Percentiles rank a stretch among this genome's conserved stretches.
Evolutionary conservation across 2,329 filamentous ascomycete genomes (phyloP).

Genomic region (Microcyclospora pomicola): DNA sequence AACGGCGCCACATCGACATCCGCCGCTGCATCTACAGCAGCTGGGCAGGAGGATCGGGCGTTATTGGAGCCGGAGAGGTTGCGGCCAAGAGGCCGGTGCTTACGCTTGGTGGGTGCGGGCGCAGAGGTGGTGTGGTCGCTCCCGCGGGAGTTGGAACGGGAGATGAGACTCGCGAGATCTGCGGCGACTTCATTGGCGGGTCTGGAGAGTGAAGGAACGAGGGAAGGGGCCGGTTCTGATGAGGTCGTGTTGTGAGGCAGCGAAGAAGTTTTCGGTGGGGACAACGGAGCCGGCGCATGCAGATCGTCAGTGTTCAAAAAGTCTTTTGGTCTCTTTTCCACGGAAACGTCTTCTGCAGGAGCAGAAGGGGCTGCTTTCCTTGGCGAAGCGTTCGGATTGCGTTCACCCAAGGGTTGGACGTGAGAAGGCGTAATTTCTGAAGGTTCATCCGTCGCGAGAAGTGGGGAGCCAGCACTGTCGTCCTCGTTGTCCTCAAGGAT

Average conservation of each 20-base stretch:
- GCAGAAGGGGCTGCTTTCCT: slow-evolving; percentile 3
- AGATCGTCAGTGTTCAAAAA: not conserved
- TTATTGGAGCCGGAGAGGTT: slow-evolving; percentile 14
- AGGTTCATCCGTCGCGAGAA: not conserved
- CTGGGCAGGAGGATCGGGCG: slow-evolving; percentile 10
- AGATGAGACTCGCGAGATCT: slow-evolving; percentile 12
- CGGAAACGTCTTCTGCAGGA: not conserved
- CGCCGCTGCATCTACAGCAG: slow-evolving; percentile 10
- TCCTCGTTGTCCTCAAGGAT: slow-evolving; percentile 17
- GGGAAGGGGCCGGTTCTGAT: slow-evolving; percentile 3
- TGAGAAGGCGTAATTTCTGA: slow-evolving; percentile 16
- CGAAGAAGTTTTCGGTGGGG: not conserved
- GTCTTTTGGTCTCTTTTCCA: not conserved
- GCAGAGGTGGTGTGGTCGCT: slow-evolving; percentile 1
- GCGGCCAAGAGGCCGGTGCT: slow-evolving; percentile 18
- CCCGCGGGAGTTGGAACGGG: slow-evolving; percentile 6
- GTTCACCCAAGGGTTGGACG: slow-evolving; percentile 12
- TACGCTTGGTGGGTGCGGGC: slow-evolving; percentile 11
- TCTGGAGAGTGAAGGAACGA: slow-evolving; percentile 3
- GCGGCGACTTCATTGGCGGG: slow-evolving; percentile 9
- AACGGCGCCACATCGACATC: slow-evolving; percentile 7
- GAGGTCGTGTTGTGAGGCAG: slow-evolving; percentile 1
- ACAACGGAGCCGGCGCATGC: not conserved
- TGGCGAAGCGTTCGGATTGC: slow-evolving; percentile 5
- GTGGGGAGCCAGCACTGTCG: slow-evolving; percentile 1